Base-by-base conservation (phyloP, 2,329 filamentous ascomycete species). In the Emmonsiellopsis sp. region DNA sequence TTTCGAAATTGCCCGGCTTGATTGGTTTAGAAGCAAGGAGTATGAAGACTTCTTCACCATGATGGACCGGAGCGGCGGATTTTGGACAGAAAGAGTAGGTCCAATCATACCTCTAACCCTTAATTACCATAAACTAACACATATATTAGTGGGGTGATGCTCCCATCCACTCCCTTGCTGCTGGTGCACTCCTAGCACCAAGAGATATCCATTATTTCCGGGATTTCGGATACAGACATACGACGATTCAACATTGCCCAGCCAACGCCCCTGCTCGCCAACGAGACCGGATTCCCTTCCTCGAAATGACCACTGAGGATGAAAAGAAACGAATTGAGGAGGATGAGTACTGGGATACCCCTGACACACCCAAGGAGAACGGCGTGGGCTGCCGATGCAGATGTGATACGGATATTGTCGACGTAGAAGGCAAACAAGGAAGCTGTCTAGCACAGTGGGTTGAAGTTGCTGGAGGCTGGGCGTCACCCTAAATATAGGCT, bases 41-140 rank as follows among this genome's bases (percentile, higher is more conserved):
- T 98, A 98, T 68, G 87, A 95, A 63, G 93, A 96, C 60, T 98
- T 98, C 71, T 98, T 98, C 71, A 79, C 96, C 65, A 94, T 95
- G 86, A 96, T 98, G 92, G 93, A 98, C 68, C 85, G 85, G 58
- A 96, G 91, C 68, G 93, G 93, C 60, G 93, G 93, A 47, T 98
- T 98, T 74, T 98, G 93, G 93, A 96, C 94, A 84, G 93, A 98
- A 76, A 80, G 93, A 71, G 91, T 95, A 82, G 74, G 80, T 72
- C 42, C 49, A 49, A 49, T 54, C 53, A 57, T 27, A 52, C 54
- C 14, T 36, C n/a, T 33, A n/a, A 46, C 5, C 32, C 21, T 14
- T 14, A 34, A 27, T 37, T 27, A 6, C 34, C 6, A 21, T 39
- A 49, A 21, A 8, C 34, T 49, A 21, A 49, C 46, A 31, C 31